Evolutionary conservation across 371 early-diverging fungal genomes (phyloP), one percentile per base, ranked within the genome.

Genomic region (Zychaea mexicana): DNA sequence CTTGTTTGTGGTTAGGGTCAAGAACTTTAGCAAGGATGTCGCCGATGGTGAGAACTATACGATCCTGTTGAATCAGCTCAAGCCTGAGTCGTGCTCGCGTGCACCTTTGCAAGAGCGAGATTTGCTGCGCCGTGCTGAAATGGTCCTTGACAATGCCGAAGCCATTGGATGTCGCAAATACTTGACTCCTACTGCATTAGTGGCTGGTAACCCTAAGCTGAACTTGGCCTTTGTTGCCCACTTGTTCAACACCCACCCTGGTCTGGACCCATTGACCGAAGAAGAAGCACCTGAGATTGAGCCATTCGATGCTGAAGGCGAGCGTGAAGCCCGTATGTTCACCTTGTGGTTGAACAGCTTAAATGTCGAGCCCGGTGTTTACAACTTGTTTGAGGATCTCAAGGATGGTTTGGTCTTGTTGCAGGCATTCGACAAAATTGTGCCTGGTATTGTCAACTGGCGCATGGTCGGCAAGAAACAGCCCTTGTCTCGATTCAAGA

Each of bases 151-250:
- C 65, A 93, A 93, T 67, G 96, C 98, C n/a, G 97, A 95, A 62
- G 87, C 87, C 67, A 88, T 98, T 49, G 90, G 89, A 6, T 98
- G 98, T 80, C 86, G 96, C 60, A 93, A 95, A 69, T 98, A 96
- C 67, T 83, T 97, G 57, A 93, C 96, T 15, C 91, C 97, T 54
- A 95, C 94, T 69, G 92, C 96, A 12, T 72, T 98, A 31, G 92
- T 96, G 47, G 92, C 89, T 64, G 98, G 98, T 52, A 97, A 98
- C 77, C 88, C 93, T 32, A 97, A 96, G 79, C 88, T 97, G 52
- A 97, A 97, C 82, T 83, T 97, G 81, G 97, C 97, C 32, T 97
- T 97, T 76, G 94, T 95, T 38, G 97, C 97, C 36, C 89, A 94
- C 70, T 73, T 97, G 59, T 97, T 97, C 84, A 97, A 97, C 82